phyloP scores from a whole-genome alignment of 2,329 filamentous ascomycete genomes.

The Chaetothyriales sp. region DNA sequence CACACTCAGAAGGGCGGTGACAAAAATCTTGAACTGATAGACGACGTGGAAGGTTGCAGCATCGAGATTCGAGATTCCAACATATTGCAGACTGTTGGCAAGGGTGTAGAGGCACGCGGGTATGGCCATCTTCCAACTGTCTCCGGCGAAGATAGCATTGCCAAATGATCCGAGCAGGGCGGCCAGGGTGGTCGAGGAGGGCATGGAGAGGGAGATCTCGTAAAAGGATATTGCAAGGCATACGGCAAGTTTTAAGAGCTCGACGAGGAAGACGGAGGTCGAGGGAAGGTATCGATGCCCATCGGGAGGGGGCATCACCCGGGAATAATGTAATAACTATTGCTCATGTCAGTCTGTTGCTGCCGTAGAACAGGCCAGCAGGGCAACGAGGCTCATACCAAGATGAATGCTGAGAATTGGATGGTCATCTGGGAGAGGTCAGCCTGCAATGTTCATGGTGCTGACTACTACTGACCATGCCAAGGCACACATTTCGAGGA shows the following conservation, averaged over 20 bases:
- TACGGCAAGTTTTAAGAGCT: constrained; percentile 76
- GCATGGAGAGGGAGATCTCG: constrained; percentile 63
- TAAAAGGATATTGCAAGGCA: constrained; percentile 77
- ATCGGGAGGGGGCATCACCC: constrained; percentile 71
- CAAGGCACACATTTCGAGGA: constrained; percentile 24
- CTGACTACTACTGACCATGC: constrained; percentile 23
- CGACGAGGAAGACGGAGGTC: constrained; percentile 84
- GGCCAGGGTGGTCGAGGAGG: constrained; percentile 64
- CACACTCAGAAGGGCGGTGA: constrained; percentile 76
- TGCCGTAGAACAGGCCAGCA: neutral
- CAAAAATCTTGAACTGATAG: constrained; percentile 88
- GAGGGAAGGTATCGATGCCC: constrained; percentile 85
- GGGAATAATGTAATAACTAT: constrained; percentile 85
- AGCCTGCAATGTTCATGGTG: neutral
- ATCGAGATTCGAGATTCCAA: constrained; percentile 79
- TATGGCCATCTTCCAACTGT: constrained; percentile 88
- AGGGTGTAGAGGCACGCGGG: constrained; percentile 79
- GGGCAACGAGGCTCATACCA: constrained; percentile 22
- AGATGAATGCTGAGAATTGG: constrained; percentile 29
- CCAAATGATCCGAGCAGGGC: constrained; percentile 67
- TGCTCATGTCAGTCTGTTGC: constrained; percentile 7
- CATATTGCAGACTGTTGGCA: constrained; percentile 86
- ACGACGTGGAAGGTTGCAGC: constrained; percentile 86
- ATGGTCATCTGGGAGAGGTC: constrained; percentile 24
- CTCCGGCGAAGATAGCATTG: constrained; percentile 66